Percentiles rank a stretch among this genome's conserved stretches.
Conservation (phyloP, 208 protist genomes). For the Leishmania gerbilli region DNA sequence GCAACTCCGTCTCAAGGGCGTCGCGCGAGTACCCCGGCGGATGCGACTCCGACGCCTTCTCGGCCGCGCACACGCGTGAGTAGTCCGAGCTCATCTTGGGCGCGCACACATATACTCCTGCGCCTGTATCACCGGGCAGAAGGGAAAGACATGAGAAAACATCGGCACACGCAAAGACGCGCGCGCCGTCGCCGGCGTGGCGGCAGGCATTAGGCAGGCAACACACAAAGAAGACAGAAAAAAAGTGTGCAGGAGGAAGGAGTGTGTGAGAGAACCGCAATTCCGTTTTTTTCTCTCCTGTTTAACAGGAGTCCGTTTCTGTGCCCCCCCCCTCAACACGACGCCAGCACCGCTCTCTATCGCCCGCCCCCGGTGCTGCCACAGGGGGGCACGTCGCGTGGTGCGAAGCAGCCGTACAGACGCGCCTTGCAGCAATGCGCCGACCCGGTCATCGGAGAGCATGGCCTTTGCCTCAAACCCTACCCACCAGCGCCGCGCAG, state of each 20-base stretch:
- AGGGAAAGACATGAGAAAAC: not conserved
- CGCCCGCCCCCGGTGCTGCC: not conserved
- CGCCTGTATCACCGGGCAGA: not conserved
- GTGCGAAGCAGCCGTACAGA: not conserved
- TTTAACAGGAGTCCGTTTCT: too few species aligned
- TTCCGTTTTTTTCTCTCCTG: too few species aligned
- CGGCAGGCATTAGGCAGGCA: too few species aligned
- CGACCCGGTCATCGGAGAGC: not conserved
- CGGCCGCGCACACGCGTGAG: not conserved
- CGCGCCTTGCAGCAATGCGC: not conserved
- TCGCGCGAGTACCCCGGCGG: conserved; percentile 7
- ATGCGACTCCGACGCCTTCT: not conserved
- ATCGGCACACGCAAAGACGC: too few species aligned
- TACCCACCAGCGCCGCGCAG: too few species aligned
- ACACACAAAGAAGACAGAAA: not conserved
- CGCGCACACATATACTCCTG: not conserved
- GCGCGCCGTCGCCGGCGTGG: too few species aligned
- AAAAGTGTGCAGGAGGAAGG: too few species aligned
- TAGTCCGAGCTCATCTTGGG: not conserved
- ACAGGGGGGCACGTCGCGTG: too few species aligned
- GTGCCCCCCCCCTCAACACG: too few species aligned
- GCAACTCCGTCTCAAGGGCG: conserved; percentile 47
- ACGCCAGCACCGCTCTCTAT: not conserved
- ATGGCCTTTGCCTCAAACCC: not conserved
- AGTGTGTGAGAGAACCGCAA: too few species aligned